Evolutionary conservation across 1,284 basidiomycete genomes (phyloP).

Genomic region (Fomitopsis pinicola): DNA sequence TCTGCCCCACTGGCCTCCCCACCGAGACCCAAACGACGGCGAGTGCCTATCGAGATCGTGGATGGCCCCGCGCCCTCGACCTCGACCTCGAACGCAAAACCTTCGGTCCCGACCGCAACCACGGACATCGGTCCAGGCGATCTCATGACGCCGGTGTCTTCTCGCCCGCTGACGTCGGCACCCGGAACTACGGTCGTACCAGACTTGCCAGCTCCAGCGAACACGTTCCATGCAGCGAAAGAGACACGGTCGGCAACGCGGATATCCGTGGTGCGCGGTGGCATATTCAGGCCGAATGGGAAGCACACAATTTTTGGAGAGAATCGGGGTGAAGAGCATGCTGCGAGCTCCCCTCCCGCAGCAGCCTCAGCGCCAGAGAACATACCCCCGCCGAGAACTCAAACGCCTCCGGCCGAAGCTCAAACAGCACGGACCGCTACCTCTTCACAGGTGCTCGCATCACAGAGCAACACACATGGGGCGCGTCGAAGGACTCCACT

Average conservation of each 20-base stretch:
- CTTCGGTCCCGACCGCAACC: slow-evolving; percentile 4
- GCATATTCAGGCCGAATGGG: slow-evolving; percentile 26
- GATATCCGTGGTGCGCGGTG: slow-evolving; percentile 16
- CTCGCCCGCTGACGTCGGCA: slow-evolving; percentile 14
- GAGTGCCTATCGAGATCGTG: slow-evolving; percentile 68
- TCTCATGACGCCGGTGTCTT: slow-evolving; percentile 33
- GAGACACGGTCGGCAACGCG: slow-evolving; percentile 39
- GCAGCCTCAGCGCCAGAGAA: not conserved
- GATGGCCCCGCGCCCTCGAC: slow-evolving; percentile 30
- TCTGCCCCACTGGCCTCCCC: slow-evolving; percentile 10
- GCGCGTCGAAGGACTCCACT: slow-evolving; percentile 27
- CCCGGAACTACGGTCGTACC: slow-evolving; percentile 2
- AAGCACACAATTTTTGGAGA: slow-evolving; percentile 19
- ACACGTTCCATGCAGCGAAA: slow-evolving; percentile 52
- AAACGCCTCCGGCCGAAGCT: not conserved
- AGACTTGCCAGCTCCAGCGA: slow-evolving; percentile 16
- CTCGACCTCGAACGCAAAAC: not conserved
- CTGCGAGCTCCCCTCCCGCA: slow-evolving; percentile 1
- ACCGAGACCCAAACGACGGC: slow-evolving; percentile 37
- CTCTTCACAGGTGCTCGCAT: not conserved
- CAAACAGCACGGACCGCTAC: not conserved
- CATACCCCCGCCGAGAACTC: not conserved
- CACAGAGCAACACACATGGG: not conserved
- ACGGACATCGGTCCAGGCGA: slow-evolving; percentile 13
- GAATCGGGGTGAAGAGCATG: not conserved